Evolutionary conservation across 2,329 filamentous ascomycete genomes (phyloP).

Genomic region (Clonostachys rosea): DNA sequence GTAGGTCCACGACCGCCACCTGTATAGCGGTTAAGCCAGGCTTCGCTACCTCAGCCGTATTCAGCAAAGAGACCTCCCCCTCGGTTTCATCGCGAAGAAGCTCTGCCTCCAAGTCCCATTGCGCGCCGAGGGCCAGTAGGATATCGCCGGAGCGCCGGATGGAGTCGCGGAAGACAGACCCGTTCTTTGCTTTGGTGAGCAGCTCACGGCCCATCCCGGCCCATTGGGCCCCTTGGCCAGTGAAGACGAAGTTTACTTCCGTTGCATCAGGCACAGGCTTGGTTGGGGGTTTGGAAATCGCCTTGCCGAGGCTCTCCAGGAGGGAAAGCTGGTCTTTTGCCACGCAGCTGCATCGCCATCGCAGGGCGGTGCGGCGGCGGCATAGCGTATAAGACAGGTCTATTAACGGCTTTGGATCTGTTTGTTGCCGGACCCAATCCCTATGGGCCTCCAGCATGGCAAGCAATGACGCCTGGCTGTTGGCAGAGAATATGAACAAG

Average conservation of each 20-base stretch:
- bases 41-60: constrained; percentile 34
- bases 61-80: constrained; percentile 24
- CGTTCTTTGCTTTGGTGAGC: constrained; percentile 8
- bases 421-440: constrained; percentile 26
- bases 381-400: constrained; percentile 43
- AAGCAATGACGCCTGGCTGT: constrained; percentile 27
- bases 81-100: constrained; percentile 24
- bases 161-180: constrained; percentile 7
- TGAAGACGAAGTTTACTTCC: constrained; percentile 12
- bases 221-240: constrained; percentile 19
- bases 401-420: constrained; percentile 25
- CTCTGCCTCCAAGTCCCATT: constrained; percentile 20
- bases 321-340: constrained; percentile 16
- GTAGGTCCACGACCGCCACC: constrained; percentile 35
- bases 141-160: constrained; percentile 18
- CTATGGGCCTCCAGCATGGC: constrained; percentile 34
- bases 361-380: constrained; percentile 34
- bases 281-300: constrained; percentile 1
- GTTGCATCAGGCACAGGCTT: constrained; percentile 13
- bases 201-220: constrained; percentile 8
- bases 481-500: constrained; percentile 35
- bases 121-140: constrained; percentile 23
- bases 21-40: constrained; percentile 41
- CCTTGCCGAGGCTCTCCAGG: not conserved
- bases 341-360: constrained; percentile 36